Conservation (phyloP, 2,329 filamentous ascomycete genomes). For the Neonectria ditissima region DNA sequence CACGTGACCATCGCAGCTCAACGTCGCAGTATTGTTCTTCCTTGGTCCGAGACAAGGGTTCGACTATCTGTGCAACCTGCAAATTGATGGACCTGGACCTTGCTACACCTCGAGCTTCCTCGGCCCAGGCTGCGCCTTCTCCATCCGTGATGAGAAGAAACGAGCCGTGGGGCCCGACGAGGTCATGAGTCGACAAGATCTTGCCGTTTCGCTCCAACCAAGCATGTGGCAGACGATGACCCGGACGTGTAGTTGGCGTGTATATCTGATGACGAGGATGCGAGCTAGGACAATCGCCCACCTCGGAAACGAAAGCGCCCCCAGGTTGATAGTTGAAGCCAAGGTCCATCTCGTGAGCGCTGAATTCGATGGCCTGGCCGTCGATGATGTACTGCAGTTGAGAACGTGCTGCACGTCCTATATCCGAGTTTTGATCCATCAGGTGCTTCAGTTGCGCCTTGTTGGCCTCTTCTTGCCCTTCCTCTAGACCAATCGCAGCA, state of each 20-base stretch:
- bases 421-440: neutral
- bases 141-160: slow-evolving; percentile 6
- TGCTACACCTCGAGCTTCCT: neutral
- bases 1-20: neutral
- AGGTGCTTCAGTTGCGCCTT: neutral
- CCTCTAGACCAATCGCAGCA: neutral
- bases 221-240: slow-evolving; percentile 4
- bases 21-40: neutral
- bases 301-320: neutral
- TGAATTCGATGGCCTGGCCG: neutral
- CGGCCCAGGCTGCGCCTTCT: neutral
- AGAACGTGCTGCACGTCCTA: neutral
- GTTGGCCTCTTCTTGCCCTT: neutral
- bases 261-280: neutral
- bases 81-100: neutral
- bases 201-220: neutral
- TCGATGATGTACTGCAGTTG: slow-evolving; percentile 2
- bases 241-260: neutral
- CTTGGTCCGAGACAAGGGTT: neutral
- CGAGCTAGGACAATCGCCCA: neutral
- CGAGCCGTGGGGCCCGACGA: neutral
- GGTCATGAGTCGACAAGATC: slow-evolving; percentile 1
- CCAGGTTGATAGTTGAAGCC: neutral
- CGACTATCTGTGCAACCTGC: neutral
- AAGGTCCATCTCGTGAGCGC: slow-evolving; percentile 1